Conservation (phyloP, 768 basidiomycete species). For the Gyrodon lividus region DNA sequence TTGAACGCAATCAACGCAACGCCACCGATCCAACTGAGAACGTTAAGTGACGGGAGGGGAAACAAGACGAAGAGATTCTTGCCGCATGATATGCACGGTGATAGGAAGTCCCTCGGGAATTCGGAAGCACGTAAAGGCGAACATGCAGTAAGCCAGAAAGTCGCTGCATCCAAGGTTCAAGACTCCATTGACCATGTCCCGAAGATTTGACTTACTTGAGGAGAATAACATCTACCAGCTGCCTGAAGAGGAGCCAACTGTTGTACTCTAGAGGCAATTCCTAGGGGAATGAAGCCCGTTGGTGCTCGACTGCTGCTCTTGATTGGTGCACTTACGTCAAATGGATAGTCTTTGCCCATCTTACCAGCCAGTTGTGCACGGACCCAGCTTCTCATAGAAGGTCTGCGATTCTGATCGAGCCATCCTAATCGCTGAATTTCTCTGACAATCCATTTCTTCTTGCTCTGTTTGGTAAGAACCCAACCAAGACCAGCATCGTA, state of each 20-base stretch:
- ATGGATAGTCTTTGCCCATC: constrained; percentile 93
- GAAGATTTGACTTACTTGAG: constrained; percentile 67
- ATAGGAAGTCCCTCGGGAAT: constrained; percentile 76
- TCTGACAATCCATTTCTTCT: constrained; percentile 89
- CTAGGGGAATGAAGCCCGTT: constrained; percentile 36
- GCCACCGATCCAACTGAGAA: constrained; percentile 80
- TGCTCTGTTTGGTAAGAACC: constrained; percentile 93
- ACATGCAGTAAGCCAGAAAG: constrained; percentile 92
- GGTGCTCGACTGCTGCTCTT: constrained; percentile 3
- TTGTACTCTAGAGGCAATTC: constrained; percentile 93
- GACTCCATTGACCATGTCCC: background rate
- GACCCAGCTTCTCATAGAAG: constrained; percentile 77
- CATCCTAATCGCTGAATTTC: constrained; percentile 78
- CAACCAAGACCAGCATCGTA: constrained; percentile 95
- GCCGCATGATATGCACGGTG: constrained; percentile 77
- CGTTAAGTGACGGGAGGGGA: constrained; percentile 4
- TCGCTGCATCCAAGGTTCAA: constrained; percentile 53
- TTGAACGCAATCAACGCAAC: constrained; percentile 88
- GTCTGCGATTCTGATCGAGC: constrained; percentile 74
- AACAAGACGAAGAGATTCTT: constrained; percentile 12
- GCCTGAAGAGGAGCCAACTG: constrained; percentile 93
- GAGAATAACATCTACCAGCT: constrained; percentile 93
- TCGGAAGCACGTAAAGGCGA: constrained; percentile 90
- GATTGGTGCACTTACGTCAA: constrained; percentile 60
- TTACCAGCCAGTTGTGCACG: constrained; percentile 81